Evolutionary conservation across 1,139 yeast genomes (phyloP).

Genomic region (Diutina catenulata): DNA sequence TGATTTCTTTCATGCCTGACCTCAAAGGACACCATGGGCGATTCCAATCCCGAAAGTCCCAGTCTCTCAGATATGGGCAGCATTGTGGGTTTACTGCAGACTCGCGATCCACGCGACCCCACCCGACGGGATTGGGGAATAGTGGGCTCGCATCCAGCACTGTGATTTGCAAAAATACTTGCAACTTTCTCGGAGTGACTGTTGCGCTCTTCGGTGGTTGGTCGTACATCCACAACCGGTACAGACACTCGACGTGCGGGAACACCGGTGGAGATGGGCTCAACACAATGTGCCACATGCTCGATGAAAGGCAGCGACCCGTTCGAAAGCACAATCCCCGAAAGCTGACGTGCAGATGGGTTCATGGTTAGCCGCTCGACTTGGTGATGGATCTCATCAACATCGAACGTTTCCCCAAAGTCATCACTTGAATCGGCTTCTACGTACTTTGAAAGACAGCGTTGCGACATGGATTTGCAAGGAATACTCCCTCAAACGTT

Average conservation of each 20-base stretch:
- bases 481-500: too few relatives aligned
- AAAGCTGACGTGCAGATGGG: too few relatives aligned
- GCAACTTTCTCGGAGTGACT: not conserved
- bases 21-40: too few relatives aligned
- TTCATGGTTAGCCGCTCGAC: not conserved
- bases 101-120: not conserved
- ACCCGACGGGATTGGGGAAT: not conserved
- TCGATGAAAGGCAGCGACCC: conserved; percentile 4
- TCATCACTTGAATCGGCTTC: too few relatives aligned
- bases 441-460: too few relatives aligned
- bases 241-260: not conserved
- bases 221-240: not conserved
- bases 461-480: too few relatives aligned
- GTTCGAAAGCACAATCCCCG: not conserved
- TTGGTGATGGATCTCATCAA: conserved; percentile 3
- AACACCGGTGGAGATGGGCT: not conserved
- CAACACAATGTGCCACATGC: not conserved
- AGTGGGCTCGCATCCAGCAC: not conserved
- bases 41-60: too few relatives aligned
- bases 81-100: not conserved
- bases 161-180: too few relatives aligned
- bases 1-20: not conserved
- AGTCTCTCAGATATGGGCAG: not conserved
- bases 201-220: not conserved
- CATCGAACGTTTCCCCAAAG: conserved; percentile 1